These are phyloP conservation scores for Gardenia jasminoides DNA, from an alignment of 257 asterid species.

Conservation along the genomic window DNA sequence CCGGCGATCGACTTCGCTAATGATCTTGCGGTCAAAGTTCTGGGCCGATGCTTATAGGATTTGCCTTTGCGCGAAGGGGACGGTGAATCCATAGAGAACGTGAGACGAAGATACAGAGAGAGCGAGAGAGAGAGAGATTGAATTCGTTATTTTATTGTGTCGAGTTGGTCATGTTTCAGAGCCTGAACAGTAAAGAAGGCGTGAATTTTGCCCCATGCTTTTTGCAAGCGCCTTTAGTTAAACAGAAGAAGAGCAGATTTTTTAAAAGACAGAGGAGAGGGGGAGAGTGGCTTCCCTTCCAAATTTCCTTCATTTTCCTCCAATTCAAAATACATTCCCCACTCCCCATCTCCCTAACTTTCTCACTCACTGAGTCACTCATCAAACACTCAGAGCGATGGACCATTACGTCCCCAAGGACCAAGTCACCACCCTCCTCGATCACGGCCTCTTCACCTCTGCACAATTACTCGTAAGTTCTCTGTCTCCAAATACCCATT, in stretches of 20 bases:
- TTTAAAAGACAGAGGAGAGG: neutral
- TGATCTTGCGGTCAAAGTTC: neutral
- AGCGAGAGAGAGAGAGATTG: neutral
- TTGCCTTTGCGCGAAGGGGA: neutral
- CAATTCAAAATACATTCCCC: neutral
- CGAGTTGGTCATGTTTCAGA: too few species aligned
- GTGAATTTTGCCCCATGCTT: too few species aligned
- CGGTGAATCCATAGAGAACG: neutral
- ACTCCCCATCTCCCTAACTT: neutral
- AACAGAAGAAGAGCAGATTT: neutral
- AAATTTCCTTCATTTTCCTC: neutral
- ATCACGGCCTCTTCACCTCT: conserved; percentile 77
- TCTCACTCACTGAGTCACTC: neutral
- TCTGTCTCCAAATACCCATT: neutral
- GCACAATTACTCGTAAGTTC: conserved; percentile 76
- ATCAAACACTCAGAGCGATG: conserved; percentile 6
- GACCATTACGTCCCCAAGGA: conserved; percentile 54
- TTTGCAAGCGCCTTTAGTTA: neutral
- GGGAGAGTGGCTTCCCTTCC: conserved; percentile 3
- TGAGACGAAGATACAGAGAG: too few species aligned
- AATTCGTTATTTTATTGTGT: too few species aligned
- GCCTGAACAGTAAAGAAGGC: too few species aligned
- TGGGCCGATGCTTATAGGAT: neutral
- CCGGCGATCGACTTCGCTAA: conserved; percentile 24
- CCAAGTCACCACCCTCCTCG: conserved; percentile 65